Evolutionary conservation across 768 basidiomycete genomes (phyloP).

Genomic region (Mycena sanguinolenta): DNA sequence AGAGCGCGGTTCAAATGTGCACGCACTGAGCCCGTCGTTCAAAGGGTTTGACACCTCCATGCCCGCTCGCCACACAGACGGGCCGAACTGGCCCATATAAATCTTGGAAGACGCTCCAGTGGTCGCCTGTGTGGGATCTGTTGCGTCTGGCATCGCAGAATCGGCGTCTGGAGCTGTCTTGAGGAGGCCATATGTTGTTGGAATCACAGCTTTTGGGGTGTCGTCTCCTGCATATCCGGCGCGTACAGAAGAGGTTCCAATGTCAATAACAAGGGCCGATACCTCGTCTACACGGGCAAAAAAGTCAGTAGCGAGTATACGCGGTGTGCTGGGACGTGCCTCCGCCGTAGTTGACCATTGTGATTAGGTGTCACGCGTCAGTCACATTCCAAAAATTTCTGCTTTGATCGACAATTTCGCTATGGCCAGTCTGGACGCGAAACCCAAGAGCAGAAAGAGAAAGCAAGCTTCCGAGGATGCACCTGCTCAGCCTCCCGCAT

Average conservation of each 20-base stretch:
- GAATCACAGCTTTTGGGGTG: slow-evolving; percentile 91
- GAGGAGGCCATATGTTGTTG: slow-evolving; percentile 89
- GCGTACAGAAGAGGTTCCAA: slow-evolving; percentile 90
- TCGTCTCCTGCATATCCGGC: slow-evolving; percentile 99
- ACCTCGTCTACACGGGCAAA: slow-evolving; percentile 82
- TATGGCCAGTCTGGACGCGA: slow-evolving; percentile 51
- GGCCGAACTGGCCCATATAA: slow-evolving; percentile 89
- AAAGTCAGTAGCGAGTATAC: slow-evolving; percentile 2
- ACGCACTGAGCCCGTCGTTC: slow-evolving; percentile 86
- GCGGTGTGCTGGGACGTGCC: slow-evolving; percentile 59
- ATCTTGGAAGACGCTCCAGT: slow-evolving; percentile 68
- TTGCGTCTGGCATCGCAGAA: slow-evolving; percentile 66
- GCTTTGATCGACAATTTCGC: slow-evolving; percentile 14
- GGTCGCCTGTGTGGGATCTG: slow-evolving; percentile 49
- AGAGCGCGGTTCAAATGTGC: slow-evolving; percentile 52
- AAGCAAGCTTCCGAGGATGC: slow-evolving; percentile 58
- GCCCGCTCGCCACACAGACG: slow-evolving; percentile 89
- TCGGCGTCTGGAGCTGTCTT: slow-evolving; percentile 60
- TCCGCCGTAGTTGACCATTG: slow-evolving; percentile 92
- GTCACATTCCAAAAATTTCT: slow-evolving; percentile 29
- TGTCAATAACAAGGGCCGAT: slow-evolving; percentile 95
- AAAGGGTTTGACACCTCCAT: slow-evolving; percentile 92
- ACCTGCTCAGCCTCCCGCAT: slow-evolving; percentile 23
- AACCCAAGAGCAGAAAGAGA: slow-evolving; percentile 66
- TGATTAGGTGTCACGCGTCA: background rate